Conservation (phyloP, 208 protist genomes). For the Crithidia fasciculata region DNA sequence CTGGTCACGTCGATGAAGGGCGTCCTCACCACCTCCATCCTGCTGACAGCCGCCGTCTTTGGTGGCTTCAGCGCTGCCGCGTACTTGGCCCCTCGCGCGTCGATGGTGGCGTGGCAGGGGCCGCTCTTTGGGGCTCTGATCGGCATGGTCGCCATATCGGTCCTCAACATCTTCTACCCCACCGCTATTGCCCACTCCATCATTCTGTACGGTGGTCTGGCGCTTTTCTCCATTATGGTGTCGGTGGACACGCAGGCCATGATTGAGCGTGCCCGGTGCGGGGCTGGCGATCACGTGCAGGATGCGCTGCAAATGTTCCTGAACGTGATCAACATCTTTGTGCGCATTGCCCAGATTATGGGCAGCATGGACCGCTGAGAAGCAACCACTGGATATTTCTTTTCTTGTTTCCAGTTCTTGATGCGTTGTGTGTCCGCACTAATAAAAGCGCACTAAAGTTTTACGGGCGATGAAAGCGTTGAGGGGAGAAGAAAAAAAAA, state of each 20-base stretch:
- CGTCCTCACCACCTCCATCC: conserved; percentile 76
- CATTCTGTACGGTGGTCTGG: conserved; percentile 88
- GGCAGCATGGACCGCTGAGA: conserved; percentile 45
- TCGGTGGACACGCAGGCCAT: conserved; percentile 88
- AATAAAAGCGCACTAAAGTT: too few species aligned
- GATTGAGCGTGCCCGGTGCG: conserved; percentile 89
- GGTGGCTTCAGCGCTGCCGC: conserved; percentile 88
- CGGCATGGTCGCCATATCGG: conserved; percentile 80
- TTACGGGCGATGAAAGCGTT: too few species aligned
- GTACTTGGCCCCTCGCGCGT: conserved; percentile 79
- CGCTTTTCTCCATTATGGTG: conserved; percentile 86
- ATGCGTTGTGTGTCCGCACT: too few species aligned
- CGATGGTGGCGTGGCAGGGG: conserved; percentile 82
- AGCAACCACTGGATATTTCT: too few species aligned
- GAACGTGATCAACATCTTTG: conserved; percentile 91
- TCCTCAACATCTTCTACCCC: conserved; percentile 89
- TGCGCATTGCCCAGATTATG: conserved; percentile 89
- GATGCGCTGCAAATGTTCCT: conserved; percentile 87
- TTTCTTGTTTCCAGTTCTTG: too few species aligned
- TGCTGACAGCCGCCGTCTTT: conserved; percentile 86
- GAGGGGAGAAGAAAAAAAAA: background rate
- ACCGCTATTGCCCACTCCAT: conserved; percentile 84
- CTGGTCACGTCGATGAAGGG: conserved; percentile 77
- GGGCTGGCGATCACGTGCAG: conserved; percentile 81
- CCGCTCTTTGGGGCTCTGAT: conserved; percentile 87